These are phyloP conservation scores for Dalbergia cochinchinensis DNA, from an alignment of 306 rosid species.

Conservation along the genomic window DNA sequence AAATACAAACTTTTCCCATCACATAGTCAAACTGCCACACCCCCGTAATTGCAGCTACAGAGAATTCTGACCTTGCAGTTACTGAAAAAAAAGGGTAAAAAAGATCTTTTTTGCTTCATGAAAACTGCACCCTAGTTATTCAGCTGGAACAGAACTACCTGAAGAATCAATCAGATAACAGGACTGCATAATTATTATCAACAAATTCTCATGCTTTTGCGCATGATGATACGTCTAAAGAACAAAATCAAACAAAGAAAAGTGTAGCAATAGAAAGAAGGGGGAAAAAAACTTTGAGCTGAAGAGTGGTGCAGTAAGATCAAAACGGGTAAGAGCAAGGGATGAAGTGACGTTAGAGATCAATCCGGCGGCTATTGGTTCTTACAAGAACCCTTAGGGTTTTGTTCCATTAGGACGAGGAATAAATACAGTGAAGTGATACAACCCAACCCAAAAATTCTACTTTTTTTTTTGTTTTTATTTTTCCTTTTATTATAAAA, in stretches of 20 bases:
- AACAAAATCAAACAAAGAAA: not conserved
- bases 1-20: too few species aligned
- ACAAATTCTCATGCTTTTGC: too few species aligned
- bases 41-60: slow-evolving; percentile 54
- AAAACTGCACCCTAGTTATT: slow-evolving; percentile 42
- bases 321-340: slow-evolving; percentile 21
- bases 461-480: too few species aligned
- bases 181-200: not conserved
- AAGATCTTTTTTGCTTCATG: slow-evolving; percentile 11
- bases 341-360: slow-evolving; percentile 37
- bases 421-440: slow-evolving; percentile 60
- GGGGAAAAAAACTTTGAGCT: slow-evolving; percentile 22
- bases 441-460: too few species aligned
- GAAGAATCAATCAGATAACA: slow-evolving; percentile 44
- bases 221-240: not conserved
- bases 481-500: too few species aligned
- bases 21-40: not conserved
- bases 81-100: not conserved
- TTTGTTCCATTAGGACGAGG: slow-evolving; percentile 68
- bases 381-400: slow-evolving; percentile 92
- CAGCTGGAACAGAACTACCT: slow-evolving; percentile 26
- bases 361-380: slow-evolving; percentile 83
- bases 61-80: slow-evolving; percentile 43
- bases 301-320: slow-evolving; percentile 30
- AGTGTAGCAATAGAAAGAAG: slow-evolving; percentile 2